These are phyloP conservation scores for Tripterygium wilfordii DNA, from an alignment of 177 flowering plant genomes.

Conservation along the genomic window DNA sequence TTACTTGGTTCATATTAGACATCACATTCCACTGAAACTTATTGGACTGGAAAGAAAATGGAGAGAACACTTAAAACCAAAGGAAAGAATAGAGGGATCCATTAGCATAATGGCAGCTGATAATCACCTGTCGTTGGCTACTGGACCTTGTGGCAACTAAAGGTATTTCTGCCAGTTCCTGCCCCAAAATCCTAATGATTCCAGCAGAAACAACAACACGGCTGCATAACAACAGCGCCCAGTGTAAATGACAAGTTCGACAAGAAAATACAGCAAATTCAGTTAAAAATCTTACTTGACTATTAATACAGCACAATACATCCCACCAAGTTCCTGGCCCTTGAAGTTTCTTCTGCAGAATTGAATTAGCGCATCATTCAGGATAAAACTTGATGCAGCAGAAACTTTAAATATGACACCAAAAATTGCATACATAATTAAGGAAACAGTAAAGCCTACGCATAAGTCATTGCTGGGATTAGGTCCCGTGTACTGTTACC, in stretches of 20 bases:
- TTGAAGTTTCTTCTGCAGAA: constrained; percentile 40
- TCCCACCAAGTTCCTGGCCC: constrained; percentile 72
- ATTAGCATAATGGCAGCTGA: too few relatives aligned
- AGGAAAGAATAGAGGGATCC: too few relatives aligned
- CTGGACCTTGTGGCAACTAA: constrained; percentile 81
- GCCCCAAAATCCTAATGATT: constrained; percentile 67
- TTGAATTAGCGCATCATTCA: too few relatives aligned
- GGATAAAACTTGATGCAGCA: too few relatives aligned
- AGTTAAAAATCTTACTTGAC: constrained; percentile 56
- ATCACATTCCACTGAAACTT: too few relatives aligned
- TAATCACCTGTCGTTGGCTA: constrained; percentile 78
- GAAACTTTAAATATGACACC: too few relatives aligned
- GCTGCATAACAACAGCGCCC: too few relatives aligned
- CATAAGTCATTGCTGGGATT: constrained; percentile 75
- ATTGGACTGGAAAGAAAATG: too few relatives aligned
- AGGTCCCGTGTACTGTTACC: constrained; percentile 38
- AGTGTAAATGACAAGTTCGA: background rate
- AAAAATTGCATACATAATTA: background rate
- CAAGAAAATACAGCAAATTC: too few relatives aligned
- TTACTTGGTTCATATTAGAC: too few relatives aligned
- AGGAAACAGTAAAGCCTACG: constrained; percentile 35
- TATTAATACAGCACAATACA: constrained; percentile 72
- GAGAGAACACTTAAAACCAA: too few relatives aligned
- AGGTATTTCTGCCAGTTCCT: constrained; percentile 90
- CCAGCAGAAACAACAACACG: constrained; percentile 73